These are phyloP conservation scores for Albugo candida DNA, from an alignment of 352 stramenopile species.

Conservation along the genomic window DNA sequence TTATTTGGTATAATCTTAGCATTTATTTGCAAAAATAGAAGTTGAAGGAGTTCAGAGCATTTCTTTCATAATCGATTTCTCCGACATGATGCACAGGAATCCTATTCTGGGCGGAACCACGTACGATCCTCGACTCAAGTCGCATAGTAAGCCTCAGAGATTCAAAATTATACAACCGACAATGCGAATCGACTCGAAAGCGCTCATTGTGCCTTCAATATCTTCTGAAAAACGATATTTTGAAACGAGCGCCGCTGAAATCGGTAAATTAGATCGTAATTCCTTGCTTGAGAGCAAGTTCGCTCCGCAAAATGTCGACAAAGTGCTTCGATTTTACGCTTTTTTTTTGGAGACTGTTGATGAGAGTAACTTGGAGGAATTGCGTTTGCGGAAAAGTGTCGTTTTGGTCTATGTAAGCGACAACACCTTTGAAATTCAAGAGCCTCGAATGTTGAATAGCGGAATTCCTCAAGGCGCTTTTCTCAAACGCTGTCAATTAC, in stretches of 20 bases:
- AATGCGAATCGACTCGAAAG: constrained; percentile 39
- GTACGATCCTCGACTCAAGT: constrained; percentile 43
- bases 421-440: constrained; percentile 79
- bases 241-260: constrained; percentile 33
- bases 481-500: constrained; percentile 52
- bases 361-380: constrained; percentile 61
- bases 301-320: constrained; percentile 51
- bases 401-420: constrained; percentile 69
- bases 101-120: constrained; percentile 47
- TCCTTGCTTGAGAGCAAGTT: constrained; percentile 49
- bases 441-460: constrained; percentile 59
- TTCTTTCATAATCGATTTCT: no score
- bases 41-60: no score
- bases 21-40: no score
- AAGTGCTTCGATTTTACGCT: constrained; percentile 68
- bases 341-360: constrained; percentile 74
- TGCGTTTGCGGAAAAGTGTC: constrained; percentile 51
- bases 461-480: constrained; percentile 77
- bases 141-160: constrained; percentile 53
- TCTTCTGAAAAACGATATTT: constrained; percentile 10
- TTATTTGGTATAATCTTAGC: constrained; percentile 14
- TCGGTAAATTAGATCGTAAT: constrained; percentile 19
- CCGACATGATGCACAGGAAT: constrained; percentile 22
- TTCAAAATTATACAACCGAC: constrained; percentile 49
- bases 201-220: constrained; percentile 37